Base-by-base conservation (phyloP, 2,329 filamentous ascomycete species). In the Aspergillus versicolor region DNA sequence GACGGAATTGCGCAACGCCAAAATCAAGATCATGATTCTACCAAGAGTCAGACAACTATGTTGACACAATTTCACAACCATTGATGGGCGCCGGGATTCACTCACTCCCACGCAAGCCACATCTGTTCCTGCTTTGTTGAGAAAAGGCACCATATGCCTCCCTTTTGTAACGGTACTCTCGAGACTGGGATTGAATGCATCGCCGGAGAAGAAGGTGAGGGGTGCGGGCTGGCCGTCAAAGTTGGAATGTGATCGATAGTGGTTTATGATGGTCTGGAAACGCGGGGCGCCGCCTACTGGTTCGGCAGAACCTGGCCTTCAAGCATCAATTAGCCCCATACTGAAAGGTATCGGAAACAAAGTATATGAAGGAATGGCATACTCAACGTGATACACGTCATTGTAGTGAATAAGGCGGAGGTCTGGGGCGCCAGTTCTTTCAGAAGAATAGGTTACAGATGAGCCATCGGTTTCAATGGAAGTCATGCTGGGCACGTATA, bases 11-110 rank as follows among this genome's bases (percentile, higher is more conserved):
- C 54, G 83, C 81, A 41, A 95, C 88, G 12, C 92, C 92, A 74
- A 96, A 96, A 76, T 96, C 92, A 53, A 96, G 85, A 70, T 96
- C 92, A 72, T 96, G 92, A 70, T 96, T 96, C 83, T 91, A 61
- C 24, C 42, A 27, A 44, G 12, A 41, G 32, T 57, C 61, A 56
- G 63, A 57, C 44, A 12, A 37, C 40, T 52, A 47, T 24, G 22
- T 44, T 58, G 56, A 45, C 9, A 6, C 52, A 30, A 24, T 5
- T 21, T 9, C 7, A n/a, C 38, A 32, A 34, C 37, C 5, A 37
- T 37, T 13, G 6, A 37, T 37, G 13, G 32, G 34, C 13, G 5
- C 15, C 12, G 13, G 12, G 54, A 43, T 12, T 9, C 61, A 81
- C 86, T 69, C 79, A 91, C 88, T 58, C 91, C 91, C 49, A 95